Evolutionary conservation across 495 filamentous ascomycete genomes (phyloP), one percentile per base, ranked within the genome.

Genomic region (Geoglossum glabrum): DNA sequence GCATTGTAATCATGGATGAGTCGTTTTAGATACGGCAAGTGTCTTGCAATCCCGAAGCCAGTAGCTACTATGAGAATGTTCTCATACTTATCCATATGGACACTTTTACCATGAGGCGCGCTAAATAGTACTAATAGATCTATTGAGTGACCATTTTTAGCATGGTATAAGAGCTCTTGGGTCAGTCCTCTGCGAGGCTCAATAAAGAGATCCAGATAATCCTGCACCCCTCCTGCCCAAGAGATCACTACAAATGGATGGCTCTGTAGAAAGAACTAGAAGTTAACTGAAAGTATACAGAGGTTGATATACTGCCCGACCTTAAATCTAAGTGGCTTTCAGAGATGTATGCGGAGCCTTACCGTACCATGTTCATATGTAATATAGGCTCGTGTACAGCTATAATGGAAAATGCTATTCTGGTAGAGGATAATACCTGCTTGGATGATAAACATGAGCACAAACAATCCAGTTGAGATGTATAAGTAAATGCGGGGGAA

Each of bases 11-110:
- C 59, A 57, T 66, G 57, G 33, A 71, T 64, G 8, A 68, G 57
- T 47, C 70, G 60, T 61, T 65, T 64, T 1, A 70, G 57, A 38
- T 70, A 68, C n/a, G 62, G 65, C 21, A 71, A 61, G 13, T 33
- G 47, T 19, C 58, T 56, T 1, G 63, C 61, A 31, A 71, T 62
- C 9, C 65, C 60, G 49, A 62, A 66, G 19, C 61, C 57, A 57
- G 34, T 67, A 9, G 61, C 60, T 46, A 73, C 47, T 21, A 69
- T 52, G 28, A 73, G 49, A 9, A 68, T 40, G 25, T 10, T 71
- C 61, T 67, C 58, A 57, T 69, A 72, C 3, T 62, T 27, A 40
- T 54, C 56, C 15, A 69, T 50, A 21, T 60, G 34, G 34, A 63
- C 59, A 55, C 40, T 65, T 0, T 58, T 21, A 17, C 67, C 61